phyloP scores from a whole-genome alignment of 352 stramenopile species.

The Phytophthora constricta region DNA sequence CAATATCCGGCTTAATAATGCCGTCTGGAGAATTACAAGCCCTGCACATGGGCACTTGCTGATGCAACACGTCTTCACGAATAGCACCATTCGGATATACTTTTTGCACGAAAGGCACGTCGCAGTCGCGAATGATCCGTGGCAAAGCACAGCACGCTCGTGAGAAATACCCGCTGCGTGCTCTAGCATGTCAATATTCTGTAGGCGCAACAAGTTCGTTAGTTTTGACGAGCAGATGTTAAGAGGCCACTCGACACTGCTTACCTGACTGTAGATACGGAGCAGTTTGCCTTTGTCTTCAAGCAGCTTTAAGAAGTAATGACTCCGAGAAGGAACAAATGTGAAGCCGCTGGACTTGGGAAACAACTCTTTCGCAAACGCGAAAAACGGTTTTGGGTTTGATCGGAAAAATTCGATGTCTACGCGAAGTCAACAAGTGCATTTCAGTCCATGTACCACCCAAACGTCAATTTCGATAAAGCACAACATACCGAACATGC shows the following conservation, averaged over 20 bases:
- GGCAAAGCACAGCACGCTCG: slow-evolving; percentile 93
- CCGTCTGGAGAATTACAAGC: slow-evolving; percentile 79
- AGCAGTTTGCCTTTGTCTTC: slow-evolving; percentile 93
- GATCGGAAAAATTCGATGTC: slow-evolving; percentile 98
- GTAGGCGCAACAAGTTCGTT: slow-evolving; percentile 39
- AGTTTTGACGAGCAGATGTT: no score
- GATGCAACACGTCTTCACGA: slow-evolving; percentile 80
- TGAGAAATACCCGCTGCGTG: slow-evolving; percentile 91
- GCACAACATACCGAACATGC: slow-evolving; percentile 77
- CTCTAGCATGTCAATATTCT: slow-evolving; percentile 99
- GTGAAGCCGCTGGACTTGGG: slow-evolving; percentile 83
- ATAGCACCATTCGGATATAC: slow-evolving; percentile 86
- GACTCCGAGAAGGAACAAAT: slow-evolving; percentile 90
- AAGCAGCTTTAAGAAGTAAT: slow-evolving; percentile 96
- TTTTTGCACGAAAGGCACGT: slow-evolving; percentile 92
- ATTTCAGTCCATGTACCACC: slow-evolving; percentile 32
- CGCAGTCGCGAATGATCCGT: slow-evolving; percentile 94
- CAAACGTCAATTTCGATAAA: neutral
- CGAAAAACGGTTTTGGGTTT: slow-evolving; percentile 97
- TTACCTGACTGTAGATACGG: slow-evolving; percentile 91
- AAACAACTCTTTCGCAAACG: slow-evolving; percentile 93
- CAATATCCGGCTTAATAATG: slow-evolving; percentile 98
- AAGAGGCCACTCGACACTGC: neutral
- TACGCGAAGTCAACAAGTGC: slow-evolving; percentile 42
- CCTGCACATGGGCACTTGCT: slow-evolving; percentile 82